Base-by-base conservation (phyloP, 306 rosid genomes). In the Cicer bijugum region DNA sequence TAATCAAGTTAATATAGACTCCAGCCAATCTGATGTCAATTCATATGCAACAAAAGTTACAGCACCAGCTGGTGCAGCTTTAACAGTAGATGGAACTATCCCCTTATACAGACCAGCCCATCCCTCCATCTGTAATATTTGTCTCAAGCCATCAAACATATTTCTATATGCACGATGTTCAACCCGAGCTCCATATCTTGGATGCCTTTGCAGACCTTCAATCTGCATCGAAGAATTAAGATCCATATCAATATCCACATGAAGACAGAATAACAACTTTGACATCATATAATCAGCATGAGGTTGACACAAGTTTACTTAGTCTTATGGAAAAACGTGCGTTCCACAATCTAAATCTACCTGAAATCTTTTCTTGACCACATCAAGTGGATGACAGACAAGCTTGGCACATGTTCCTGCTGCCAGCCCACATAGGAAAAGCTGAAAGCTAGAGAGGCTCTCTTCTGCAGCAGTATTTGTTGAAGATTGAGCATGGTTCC, bases 321-420 rank as follows among this genome's bases (percentile, higher is more conserved):
- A 23, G 12, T 12, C 19, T 15, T 2, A 33, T 58, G 40, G 1
- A 28, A 28, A 28, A 28, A 6, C 33, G 7, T 15, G 44, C 12
- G 33, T 40, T 61, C 40, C 11, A 57, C 35, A 51, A 40, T 69
- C 64, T 19, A 70, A 42, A 33, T 55, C 38, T 81, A 88, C 99
- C 97, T 95, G 97, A 83, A 95, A 95, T 85, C 99, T 90, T 87
- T 95, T 95, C 79, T 95, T 95, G 72, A 95, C 97, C 35, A 95
- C 99, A 75, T 91, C 97, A 66, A 95, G 97, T 35, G 99, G 99
- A 90, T 95, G 99, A 74, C 97, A 91, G 59, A 87, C 93, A 75
- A 95, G 96, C 85, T 91, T 95, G 70, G 97, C 99, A 76, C 93
- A 95, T 74, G 96, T 91, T 51, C 99, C 97, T 10, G 99, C 88